phyloP scores from a whole-genome alignment of 805 yeast genomes.

The Huiozyma naganishii region DNA sequence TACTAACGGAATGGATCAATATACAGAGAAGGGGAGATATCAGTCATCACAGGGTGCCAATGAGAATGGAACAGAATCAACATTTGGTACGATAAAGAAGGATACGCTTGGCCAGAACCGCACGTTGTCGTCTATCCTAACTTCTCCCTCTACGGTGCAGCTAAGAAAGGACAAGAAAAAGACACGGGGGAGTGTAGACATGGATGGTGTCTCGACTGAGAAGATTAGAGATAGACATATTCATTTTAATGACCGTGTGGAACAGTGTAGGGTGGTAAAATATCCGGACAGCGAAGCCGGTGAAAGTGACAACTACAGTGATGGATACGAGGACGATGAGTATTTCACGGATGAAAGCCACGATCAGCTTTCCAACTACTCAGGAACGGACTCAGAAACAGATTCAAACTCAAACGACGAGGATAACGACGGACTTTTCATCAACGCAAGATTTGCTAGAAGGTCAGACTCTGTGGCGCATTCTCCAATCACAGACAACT shows the following conservation, averaged over 20 bases:
- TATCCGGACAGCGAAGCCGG: constrained; percentile 7
- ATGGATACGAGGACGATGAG: constrained; percentile 8
- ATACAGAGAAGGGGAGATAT: neutral
- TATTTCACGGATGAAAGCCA: constrained; percentile 1
- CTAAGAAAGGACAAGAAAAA: constrained; percentile 1
- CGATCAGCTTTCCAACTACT: constrained; percentile 1
- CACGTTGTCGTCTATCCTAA: constrained; percentile 9
- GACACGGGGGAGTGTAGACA: neutral
- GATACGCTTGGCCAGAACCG: neutral
- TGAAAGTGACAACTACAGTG: constrained; percentile 24
- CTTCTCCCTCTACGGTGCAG: constrained; percentile 6
- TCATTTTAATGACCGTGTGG: constrained; percentile 89
- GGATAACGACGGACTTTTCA: constrained; percentile 26
- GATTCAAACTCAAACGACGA: constrained; percentile 16
- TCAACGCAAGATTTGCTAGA: constrained; percentile 24
- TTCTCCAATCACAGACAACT: constrained; percentile 19
- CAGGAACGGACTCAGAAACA: constrained; percentile 6
- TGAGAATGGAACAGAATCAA: neutral
- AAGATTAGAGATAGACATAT: constrained; percentile 42
- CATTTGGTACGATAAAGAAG: neutral
- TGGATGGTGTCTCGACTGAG: neutral
- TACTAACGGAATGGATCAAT: neutral
- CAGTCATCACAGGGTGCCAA: neutral
- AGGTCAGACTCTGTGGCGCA: constrained; percentile 19
- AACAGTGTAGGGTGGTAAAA: constrained; percentile 78